Percentiles rank a stretch among this genome's conserved stretches.
These are phyloP conservation scores for Pezicula radicicola DNA, from an alignment of 2,329 filamentous ascomycete species.

Conservation along the genomic window DNA sequence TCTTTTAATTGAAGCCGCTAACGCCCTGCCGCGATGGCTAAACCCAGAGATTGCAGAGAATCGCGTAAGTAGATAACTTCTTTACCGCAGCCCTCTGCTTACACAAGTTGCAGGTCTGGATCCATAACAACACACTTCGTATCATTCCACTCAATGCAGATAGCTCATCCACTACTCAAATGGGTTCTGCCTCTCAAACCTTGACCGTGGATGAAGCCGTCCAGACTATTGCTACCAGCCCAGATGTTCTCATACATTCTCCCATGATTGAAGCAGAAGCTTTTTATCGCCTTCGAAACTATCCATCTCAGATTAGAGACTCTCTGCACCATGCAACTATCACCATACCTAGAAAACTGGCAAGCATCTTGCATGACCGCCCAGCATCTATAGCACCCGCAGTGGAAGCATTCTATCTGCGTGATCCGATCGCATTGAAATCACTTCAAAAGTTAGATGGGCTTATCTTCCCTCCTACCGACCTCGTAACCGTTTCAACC, in stretches of 20 bases:
- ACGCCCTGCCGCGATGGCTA: constrained; percentile 82
- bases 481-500: constrained; percentile 76
- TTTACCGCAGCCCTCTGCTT: constrained; percentile 7
- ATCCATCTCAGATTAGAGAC: constrained; percentile 70
- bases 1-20: constrained; percentile 88
- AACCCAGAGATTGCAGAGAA: constrained; percentile 87
- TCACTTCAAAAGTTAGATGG: constrained; percentile 53
- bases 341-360: constrained; percentile 77
- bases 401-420: constrained; percentile 87
- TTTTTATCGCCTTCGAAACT: constrained; percentile 83
- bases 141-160: constrained; percentile 61
- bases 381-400: constrained; percentile 78
- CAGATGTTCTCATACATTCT: constrained; percentile 64
- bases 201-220: constrained; percentile 66
- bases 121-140: constrained; percentile 71
- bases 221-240: constrained; percentile 51
- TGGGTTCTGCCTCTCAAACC: constrained; percentile 31
- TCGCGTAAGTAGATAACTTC: constrained; percentile 43
- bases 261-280: constrained; percentile 79
- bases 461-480: constrained; percentile 68
- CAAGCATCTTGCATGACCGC: constrained; percentile 71
- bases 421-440: constrained; percentile 75
- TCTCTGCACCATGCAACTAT: constrained; percentile 75
- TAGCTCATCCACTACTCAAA: constrained; percentile 34
- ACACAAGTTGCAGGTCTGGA: constrained; percentile 62